phyloP scores from a whole-genome alignment of 2,329 filamentous ascomycete genomes.

The Aspergillus ochraceoroseus region DNA sequence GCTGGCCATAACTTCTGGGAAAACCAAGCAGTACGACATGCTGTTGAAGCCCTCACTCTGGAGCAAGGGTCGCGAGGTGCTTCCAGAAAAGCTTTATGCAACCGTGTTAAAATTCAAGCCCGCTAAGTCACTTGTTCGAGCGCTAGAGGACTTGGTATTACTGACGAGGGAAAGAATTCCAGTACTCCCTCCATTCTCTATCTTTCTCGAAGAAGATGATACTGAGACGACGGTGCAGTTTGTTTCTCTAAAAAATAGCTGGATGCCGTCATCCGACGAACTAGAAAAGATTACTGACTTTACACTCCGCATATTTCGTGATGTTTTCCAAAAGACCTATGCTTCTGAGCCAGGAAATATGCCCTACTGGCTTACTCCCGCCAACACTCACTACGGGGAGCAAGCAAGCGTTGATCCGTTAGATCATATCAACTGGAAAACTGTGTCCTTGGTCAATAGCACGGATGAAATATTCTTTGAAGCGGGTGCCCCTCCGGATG shows the following conservation, averaged over 20 bases:
- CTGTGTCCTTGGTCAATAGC: slow-evolving; percentile 34
- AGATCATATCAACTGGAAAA: slow-evolving; percentile 44
- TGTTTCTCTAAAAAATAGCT: slow-evolving; percentile 39
- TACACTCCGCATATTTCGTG: slow-evolving; percentile 69
- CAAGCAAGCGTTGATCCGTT: slow-evolving; percentile 6
- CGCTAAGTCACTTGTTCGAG: slow-evolving; percentile 53
- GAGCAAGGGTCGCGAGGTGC: slow-evolving; percentile 45
- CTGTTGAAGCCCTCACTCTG: slow-evolving; percentile 72
- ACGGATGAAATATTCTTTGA: slow-evolving; percentile 47
- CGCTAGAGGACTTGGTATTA: slow-evolving; percentile 62
- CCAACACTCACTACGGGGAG: slow-evolving; percentile 22
- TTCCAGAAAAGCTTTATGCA: slow-evolving; percentile 55
- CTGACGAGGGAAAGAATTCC: slow-evolving; percentile 65
- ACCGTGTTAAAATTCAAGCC: slow-evolving; percentile 57
- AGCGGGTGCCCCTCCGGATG: slow-evolving; percentile 35
- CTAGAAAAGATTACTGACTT: slow-evolving; percentile 62
- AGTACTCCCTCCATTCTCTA: slow-evolving; percentile 59
- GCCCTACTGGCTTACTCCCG: slow-evolving; percentile 78
- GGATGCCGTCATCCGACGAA: slow-evolving; percentile 35
- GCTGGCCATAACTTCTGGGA: slow-evolving; percentile 74
- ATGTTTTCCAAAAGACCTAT: slow-evolving; percentile 86
- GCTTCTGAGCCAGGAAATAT: slow-evolving; percentile 59
- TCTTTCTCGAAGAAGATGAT: slow-evolving; percentile 66
- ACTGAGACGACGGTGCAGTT: slow-evolving; percentile 56
- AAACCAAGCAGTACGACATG: slow-evolving; percentile 70